Evolutionary conservation across 768 basidiomycete species (phyloP).

Genomic region (Mycena crocata): DNA sequence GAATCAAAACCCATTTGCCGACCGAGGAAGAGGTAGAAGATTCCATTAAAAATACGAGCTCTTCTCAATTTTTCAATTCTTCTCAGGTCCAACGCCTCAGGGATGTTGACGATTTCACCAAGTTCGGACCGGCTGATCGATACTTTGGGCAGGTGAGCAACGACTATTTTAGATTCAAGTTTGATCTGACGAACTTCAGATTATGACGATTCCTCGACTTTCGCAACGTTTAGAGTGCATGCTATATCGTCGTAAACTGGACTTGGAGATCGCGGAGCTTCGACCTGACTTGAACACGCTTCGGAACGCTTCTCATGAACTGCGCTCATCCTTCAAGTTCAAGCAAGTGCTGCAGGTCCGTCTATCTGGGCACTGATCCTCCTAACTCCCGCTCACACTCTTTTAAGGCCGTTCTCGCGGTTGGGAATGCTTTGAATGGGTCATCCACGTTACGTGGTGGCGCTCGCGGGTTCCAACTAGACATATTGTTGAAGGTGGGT

Average conservation of each 20-base stretch:
- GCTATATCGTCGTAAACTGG: slow-evolving; percentile 85
- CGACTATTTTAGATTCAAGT: not conserved
- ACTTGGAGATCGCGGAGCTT: slow-evolving; percentile 86
- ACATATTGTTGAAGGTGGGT: slow-evolving; percentile 81
- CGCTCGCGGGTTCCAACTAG: slow-evolving; percentile 87
- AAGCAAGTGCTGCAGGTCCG: slow-evolving; percentile 75
- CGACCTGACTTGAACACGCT: slow-evolving; percentile 84
- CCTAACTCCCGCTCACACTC: not conserved
- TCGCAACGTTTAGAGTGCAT: slow-evolving; percentile 82
- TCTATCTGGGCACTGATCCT: not conserved
- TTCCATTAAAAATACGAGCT: not conserved
- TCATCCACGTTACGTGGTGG: slow-evolving; percentile 87
- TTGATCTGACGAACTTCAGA: slow-evolving; percentile 54
- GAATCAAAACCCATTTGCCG: slow-evolving; percentile 80
- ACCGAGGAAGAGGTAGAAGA: slow-evolving; percentile 80
- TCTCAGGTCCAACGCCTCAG: slow-evolving; percentile 71
- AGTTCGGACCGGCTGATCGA: slow-evolving; percentile 86
- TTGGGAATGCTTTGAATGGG: slow-evolving; percentile 88
- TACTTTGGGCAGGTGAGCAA: slow-evolving; percentile 78
- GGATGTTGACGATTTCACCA: slow-evolving; percentile 76
- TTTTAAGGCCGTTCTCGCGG: slow-evolving; percentile 70
- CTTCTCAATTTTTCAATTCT: not conserved
- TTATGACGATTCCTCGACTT: slow-evolving; percentile 82
- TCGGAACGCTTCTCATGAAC: slow-evolving; percentile 75
- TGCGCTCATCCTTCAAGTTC: slow-evolving; percentile 73